phyloP scores from a whole-genome alignment of 2,329 filamentous ascomycete species.

The Parasarocladium wereldwijsianum region DNA sequence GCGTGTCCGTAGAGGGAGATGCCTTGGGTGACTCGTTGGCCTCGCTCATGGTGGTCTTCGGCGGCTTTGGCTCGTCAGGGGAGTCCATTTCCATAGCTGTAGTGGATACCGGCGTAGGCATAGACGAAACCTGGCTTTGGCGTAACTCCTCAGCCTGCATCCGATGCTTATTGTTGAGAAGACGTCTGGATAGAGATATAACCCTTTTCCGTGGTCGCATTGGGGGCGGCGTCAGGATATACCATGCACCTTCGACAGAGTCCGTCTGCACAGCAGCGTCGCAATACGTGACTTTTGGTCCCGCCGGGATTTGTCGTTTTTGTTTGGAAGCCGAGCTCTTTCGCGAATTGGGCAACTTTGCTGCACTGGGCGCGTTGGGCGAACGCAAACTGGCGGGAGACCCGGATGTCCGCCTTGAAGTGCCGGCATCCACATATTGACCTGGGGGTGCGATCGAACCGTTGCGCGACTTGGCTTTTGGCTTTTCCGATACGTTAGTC shows the following conservation, averaged over 20 bases:
- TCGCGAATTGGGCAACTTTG: slow-evolving; percentile 14
- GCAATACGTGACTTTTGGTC: slow-evolving; percentile 28
- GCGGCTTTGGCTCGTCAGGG: slow-evolving; percentile 16
- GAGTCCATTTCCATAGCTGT: slow-evolving; percentile 26
- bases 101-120: slow-evolving; percentile 12
- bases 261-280: slow-evolving; percentile 41
- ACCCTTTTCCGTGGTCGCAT: slow-evolving; percentile 30
- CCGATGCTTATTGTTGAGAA: slow-evolving; percentile 33
- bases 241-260: slow-evolving; percentile 37
- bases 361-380: slow-evolving; percentile 25
- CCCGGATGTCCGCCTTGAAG: slow-evolving; percentile 36
- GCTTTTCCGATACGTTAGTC: slow-evolving; percentile 16
- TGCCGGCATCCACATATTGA: slow-evolving; percentile 37
- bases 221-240: slow-evolving; percentile 21
- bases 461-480: slow-evolving; percentile 24
- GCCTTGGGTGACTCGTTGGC: slow-evolving; percentile 9
- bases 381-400: slow-evolving; percentile 20
- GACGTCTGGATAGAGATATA: slow-evolving; percentile 36
- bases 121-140: slow-evolving; percentile 12
- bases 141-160: slow-evolving; percentile 23
- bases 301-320: slow-evolving; percentile 24
- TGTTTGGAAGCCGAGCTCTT: slow-evolving; percentile 12
- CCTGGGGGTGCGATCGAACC: slow-evolving; percentile 19
- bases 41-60: slow-evolving; percentile 14
- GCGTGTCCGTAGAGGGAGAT: slow-evolving; percentile 2